Percentiles rank a stretch among this genome's conserved stretches.
phyloP scores from a whole-genome alignment of 495 filamentous ascomycete species.

The Corynascus novoguineensis region DNA sequence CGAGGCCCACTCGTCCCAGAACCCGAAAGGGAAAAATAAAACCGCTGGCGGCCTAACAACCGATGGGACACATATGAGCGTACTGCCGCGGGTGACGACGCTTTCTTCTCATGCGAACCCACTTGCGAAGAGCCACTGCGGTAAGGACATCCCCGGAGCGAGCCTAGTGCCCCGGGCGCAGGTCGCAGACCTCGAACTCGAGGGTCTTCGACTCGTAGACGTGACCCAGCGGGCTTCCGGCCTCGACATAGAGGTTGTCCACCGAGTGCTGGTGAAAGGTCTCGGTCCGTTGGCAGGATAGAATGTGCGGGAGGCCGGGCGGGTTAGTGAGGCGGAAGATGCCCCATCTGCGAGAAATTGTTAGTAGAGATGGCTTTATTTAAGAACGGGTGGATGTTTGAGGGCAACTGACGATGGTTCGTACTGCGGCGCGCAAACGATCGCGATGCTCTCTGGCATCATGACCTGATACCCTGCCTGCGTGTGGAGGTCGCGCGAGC shows the following conservation, averaged over 20 bases:
- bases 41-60: too few species aligned
- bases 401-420: conserved; percentile 57
- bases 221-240: conserved; percentile 69
- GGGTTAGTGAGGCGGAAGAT: conserved; percentile 91
- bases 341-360: conserved; percentile 59
- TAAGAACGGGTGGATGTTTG: background rate
- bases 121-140: too few species aligned
- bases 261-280: conserved; percentile 69
- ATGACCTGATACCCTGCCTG: conserved; percentile 89
- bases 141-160: background rate
- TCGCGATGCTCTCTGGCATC: conserved; percentile 91
- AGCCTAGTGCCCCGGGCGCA: conserved; percentile 15
- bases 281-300: conserved; percentile 66
- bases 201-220: conserved; percentile 57
- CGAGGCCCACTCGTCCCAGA: too few species aligned
- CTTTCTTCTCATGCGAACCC: background rate
- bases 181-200: conserved; percentile 26
- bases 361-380: background rate
- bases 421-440: conserved; percentile 87
- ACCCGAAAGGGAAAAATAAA: too few species aligned
- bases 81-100: too few species aligned
- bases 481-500: conserved; percentile 86
- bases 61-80: too few species aligned
- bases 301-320: conserved; percentile 74
- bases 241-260: conserved; percentile 76